Evolutionary conservation across 1,284 basidiomycete species (phyloP), one percentile per base, ranked within the genome.

Genomic region (Apiotrichum mycotoxinovorans): DNA sequence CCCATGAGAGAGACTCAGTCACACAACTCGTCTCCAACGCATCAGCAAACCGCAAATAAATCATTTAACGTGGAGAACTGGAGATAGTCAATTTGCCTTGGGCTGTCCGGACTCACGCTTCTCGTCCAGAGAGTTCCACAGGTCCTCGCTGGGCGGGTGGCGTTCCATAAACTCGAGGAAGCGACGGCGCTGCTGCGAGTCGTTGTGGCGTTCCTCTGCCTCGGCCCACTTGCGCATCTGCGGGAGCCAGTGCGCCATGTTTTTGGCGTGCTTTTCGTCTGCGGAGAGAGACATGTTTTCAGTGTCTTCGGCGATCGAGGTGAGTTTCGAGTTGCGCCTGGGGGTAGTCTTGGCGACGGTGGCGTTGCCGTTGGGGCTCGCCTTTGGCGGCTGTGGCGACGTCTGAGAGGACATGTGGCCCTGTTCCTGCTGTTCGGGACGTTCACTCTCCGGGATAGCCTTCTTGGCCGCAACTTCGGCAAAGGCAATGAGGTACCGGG

Each of bases 111-210:
- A 30, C 30, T 30, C 30, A 30, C 30, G 40, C 40, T 20, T 4
- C 20, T 41, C 40, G n/a, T 41, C 40, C 18, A 41, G 40, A n/a
- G 40, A 41, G 42, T 22, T 22, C 47, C 47, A 49, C 3, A 49
- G n/a, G 14, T 37, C 35, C 34, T 49, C 47, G 23, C 14, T n/a
- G 14, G 47, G 47, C 47, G 47, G 47, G 47, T 49, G 47, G 1
- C 47, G 47, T 25, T 49, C 47, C 47, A 49, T 49, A 27, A 49
- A 49, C 47, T 25, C 35, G 14, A 18, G 5, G 12, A 49, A 49
- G 47, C 47, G 47, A 22, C 35, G 34, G 3, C 12, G 3, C 47
- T 49, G 47, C 47, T 22, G 30, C 22, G 22, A 26, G 17, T 49
- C 47, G 23, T 49, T 49, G 23, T 26, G 20, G 14, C 15, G 10